Evolutionary conservation across 257 asterid species (phyloP).

Genomic region (Rhazya stricta): DNA sequence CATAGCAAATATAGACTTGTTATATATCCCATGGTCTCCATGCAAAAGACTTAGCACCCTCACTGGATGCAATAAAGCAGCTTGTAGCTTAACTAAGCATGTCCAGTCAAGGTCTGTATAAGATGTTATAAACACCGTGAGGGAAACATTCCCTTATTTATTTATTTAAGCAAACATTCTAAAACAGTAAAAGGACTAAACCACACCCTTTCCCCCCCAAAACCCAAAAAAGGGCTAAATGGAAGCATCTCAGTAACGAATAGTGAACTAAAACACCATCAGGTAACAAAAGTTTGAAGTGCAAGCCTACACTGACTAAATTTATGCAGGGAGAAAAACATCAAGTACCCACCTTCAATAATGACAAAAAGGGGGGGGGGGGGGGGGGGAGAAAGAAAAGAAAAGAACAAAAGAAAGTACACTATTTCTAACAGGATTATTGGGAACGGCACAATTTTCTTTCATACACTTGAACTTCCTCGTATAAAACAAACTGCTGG

Average conservation of each 20-base stretch:
- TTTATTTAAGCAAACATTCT: background rate
- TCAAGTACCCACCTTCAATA: background rate
- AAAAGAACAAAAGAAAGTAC: no score
- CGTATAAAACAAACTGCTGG: no score
- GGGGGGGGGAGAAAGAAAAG: no score
- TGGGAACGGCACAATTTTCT: background rate
- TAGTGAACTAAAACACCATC: background rate
- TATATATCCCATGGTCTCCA: conserved; percentile 12
- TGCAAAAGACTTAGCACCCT: background rate
- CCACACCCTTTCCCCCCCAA: background rate
- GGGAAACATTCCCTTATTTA: background rate
- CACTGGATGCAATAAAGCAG: background rate
- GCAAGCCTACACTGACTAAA: background rate
- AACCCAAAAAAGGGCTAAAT: background rate
- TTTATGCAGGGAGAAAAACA: background rate
- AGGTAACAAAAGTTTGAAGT: background rate
- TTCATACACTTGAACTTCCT: background rate
- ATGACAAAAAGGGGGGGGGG: background rate
- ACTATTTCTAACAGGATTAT: background rate
- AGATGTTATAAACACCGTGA: background rate
- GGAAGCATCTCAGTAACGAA: background rate
- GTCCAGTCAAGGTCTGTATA: background rate
- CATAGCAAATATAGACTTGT: conserved; percentile 15
- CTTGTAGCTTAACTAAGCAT: background rate
- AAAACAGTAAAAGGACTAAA: background rate